Percentiles rank a stretch among this genome's conserved stretches.
Evolutionary conservation across 306 rosid genomes (phyloP).

Genomic region (Vigna trinervia): DNA sequence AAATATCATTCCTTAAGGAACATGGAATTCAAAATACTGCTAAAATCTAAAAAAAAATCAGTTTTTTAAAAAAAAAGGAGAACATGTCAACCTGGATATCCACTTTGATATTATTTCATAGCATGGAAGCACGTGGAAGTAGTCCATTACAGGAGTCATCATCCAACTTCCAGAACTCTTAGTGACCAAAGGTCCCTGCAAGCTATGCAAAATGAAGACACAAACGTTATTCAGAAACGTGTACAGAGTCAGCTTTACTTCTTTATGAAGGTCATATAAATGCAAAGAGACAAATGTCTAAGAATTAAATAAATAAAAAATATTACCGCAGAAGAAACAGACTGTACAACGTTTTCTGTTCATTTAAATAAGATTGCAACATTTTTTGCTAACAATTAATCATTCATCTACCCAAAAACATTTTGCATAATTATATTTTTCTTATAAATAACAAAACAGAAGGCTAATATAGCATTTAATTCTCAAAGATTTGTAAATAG

Average conservation of each 20-base stretch:
- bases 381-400: constrained; percentile 32
- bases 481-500: constrained; percentile 32
- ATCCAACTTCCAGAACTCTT: constrained; percentile 63
- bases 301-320: constrained; percentile 28
- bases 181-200: constrained; percentile 75
- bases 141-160: constrained; percentile 62
- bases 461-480: constrained; percentile 19
- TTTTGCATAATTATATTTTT: background rate
- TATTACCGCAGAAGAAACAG: no score
- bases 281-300: constrained; percentile 15
- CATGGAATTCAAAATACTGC: constrained; percentile 19
- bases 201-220: constrained; percentile 54
- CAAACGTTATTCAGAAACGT: constrained; percentile 38
- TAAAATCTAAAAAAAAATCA: background rate
- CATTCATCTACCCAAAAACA: constrained; percentile 13
- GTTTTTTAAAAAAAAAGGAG: background rate
- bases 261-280: constrained; percentile 16
- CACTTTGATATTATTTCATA: constrained; percentile 63
- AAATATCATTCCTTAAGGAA: constrained; percentile 32
- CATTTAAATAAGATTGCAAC: constrained; percentile 34
- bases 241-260: constrained; percentile 26
- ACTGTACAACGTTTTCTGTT: background rate
- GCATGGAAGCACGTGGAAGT: constrained; percentile 88
- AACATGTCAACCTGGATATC: constrained; percentile 63
- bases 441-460: constrained; percentile 1